A percentile compares a stretch with the other conserved stretches of the same genome.
Conservation (phyloP, 352 stramenopile species). For the Phytopythium vexans region DNA sequence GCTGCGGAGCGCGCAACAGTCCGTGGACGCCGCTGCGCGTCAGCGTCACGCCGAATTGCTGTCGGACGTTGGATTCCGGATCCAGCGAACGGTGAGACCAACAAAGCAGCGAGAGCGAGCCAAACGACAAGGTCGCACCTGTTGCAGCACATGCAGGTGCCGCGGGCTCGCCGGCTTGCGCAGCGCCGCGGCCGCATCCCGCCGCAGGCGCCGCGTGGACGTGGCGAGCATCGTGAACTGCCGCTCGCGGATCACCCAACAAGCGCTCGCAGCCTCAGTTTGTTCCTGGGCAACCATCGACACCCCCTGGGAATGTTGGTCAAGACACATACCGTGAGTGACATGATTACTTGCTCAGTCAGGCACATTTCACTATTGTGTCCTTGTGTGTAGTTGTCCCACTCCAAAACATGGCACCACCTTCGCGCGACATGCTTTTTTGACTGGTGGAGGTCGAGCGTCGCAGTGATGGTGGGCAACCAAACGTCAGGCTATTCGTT, state of each 20-base stretch:
- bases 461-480: neutral
- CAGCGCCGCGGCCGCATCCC: constrained; percentile 46
- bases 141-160: constrained; percentile 70
- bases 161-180: constrained; percentile 49
- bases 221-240: constrained; percentile 22
- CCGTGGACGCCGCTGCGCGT: constrained; percentile 44
- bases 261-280: neutral
- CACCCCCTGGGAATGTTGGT: constrained; percentile 1
- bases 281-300: constrained; percentile 3
- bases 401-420: constrained; percentile 3
- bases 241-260: constrained; percentile 1
- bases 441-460: constrained; percentile 31
- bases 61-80: neutral
- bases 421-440: constrained; percentile 27
- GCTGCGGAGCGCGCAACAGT: constrained; percentile 27
- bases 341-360: too few relatives aligned
- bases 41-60: constrained; percentile 71
- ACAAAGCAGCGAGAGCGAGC: neutral
- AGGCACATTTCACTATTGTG: too few relatives aligned
- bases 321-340: neutral
- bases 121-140: constrained; percentile 30
- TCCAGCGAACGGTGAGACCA: neutral
- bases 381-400: too few relatives aligned
- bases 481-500: constrained; percentile 53
- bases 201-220: constrained; percentile 68